Conservation (phyloP, 371 early-diverging fungal genomes). For the Circinella umbellata region DNA sequence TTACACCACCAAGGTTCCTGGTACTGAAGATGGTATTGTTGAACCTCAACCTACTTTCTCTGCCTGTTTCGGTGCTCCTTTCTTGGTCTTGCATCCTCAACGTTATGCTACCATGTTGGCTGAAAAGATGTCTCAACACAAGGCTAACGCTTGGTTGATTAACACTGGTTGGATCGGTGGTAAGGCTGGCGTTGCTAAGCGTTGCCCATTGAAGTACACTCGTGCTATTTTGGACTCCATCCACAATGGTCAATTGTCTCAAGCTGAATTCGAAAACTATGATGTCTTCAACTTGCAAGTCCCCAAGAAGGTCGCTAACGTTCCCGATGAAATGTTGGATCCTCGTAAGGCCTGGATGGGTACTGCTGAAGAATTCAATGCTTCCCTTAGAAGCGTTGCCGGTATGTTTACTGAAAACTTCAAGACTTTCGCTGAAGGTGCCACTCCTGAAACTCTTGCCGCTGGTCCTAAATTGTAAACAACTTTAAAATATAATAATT, state of each 20-base stretch:
- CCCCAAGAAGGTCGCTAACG: conserved; percentile 77
- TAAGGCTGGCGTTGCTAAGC: conserved; percentile 86
- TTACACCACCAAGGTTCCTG: conserved; percentile 91
- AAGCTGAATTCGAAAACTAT: conserved; percentile 80
- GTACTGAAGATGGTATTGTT: conserved; percentile 94
- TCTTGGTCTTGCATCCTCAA: conserved; percentile 95
- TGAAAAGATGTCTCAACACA: conserved; percentile 86
- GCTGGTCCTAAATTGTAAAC: conserved; percentile 69
- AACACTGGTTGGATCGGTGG: conserved; percentile 98
- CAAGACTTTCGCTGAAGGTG: conserved; percentile 82
- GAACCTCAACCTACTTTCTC: conserved; percentile 94
- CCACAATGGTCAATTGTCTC: conserved; percentile 88
- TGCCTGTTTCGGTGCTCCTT: conserved; percentile 95
- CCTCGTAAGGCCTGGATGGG: conserved; percentile 90
- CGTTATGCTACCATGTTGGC: conserved; percentile 96
- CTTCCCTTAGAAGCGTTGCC: conserved; percentile 78
- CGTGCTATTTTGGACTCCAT: conserved; percentile 97
- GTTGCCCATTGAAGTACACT: conserved; percentile 92
- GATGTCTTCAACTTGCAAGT: conserved; percentile 88
- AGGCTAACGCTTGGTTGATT: conserved; percentile 91
- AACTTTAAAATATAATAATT: neutral
- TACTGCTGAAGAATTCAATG: conserved; percentile 61
- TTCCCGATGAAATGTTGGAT: conserved; percentile 88
- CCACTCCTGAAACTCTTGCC: conserved; percentile 75
- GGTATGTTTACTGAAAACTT: conserved; percentile 91